Base-by-base conservation (phyloP, 257 asterid genomes). In the Apocynum venetum region DNA sequence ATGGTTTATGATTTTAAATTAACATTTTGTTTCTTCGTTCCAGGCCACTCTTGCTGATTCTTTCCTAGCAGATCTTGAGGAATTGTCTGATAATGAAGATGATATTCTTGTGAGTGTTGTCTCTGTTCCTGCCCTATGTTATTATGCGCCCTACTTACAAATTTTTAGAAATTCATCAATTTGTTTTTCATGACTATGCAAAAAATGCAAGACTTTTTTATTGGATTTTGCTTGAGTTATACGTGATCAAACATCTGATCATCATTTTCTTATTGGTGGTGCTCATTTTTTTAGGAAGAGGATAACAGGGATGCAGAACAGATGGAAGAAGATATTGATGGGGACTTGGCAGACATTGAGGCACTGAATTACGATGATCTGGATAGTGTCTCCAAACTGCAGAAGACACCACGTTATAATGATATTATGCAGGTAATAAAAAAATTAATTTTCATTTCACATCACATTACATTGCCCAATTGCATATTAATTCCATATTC, bases 41-140 rank as follows among this genome's bases (percentile, higher is more conserved):
- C 94, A 95, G 99, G 98, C 99, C 76, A 91, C 98, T 74, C 98
- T 95, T 72, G 90, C 90, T 79, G 99, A 95, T 89, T 91, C 98
- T 56, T 95, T 95, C 82, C 86, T 95, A 82, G 99, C 99, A 44
- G 99, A 95, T 88, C 96, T 95, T 51, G 98, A 95, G 38, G 99
- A 95, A 59, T 80, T 95, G 79, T 95, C 98, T 49, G 98, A 95
- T 81, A 89, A 88, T 70, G 98, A 95, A 86, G 98, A 91, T 55
- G 97, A 90, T 76, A 72, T 75, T 81, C 84, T 84, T 88, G 97
- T 95, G 78, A 86, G 97, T 83, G 47, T 53, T 59, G 75, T 75
- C 74, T 73, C 52, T 20, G 44, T 72, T 48, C 46, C 6, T 31
- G 43, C 44, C 48, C 12, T 64, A n/a, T 64, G 20, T 64, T 64